These are phyloP conservation scores for Fusarium sambucinum DNA, from an alignment of 2,329 filamentous ascomycete species.

Conservation along the genomic window DNA sequence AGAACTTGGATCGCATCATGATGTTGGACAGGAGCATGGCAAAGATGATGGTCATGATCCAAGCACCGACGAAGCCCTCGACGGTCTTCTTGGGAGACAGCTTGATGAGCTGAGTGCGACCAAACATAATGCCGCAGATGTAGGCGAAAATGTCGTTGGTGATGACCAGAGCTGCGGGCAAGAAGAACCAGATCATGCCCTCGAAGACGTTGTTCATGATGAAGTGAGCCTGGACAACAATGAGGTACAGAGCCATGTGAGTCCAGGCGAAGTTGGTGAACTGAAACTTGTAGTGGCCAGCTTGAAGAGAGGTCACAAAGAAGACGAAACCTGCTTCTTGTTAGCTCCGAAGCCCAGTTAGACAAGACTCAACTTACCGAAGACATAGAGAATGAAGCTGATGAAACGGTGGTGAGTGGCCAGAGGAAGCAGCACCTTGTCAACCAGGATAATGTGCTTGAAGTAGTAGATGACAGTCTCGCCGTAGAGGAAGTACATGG, in stretches of 20 bases:
- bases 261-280: constrained; percentile 99
- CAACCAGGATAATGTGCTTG: constrained; percentile 97
- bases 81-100: constrained; percentile 99
- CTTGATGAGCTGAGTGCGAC: constrained; percentile 96
- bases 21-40: constrained; percentile 85
- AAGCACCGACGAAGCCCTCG: constrained; percentile 95
- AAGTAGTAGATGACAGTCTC: constrained; percentile 99
- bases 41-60: constrained; percentile 93
- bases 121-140: constrained; percentile 96
- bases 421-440: constrained; percentile 90
- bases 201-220: constrained; percentile 99
- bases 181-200: constrained; percentile 99
- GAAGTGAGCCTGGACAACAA: constrained; percentile 97
- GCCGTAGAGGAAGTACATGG: constrained; percentile 99
- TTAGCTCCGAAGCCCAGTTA: constrained; percentile 25
- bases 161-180: constrained; percentile 93
- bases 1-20: constrained; percentile 92
- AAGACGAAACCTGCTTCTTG: constrained; percentile 85
- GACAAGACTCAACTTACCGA: constrained; percentile 70
- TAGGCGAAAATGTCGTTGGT: constrained; percentile 99
- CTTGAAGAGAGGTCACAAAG: constrained; percentile 94
- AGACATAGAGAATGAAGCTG: constrained; percentile 97
- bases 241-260: constrained; percentile 98
- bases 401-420: constrained; percentile 99
- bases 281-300: constrained; percentile 97